A percentile compares a stretch with the other conserved stretches of the same genome.
These are phyloP conservation scores for Sclerotinia spermophila DNA, from an alignment of 2,329 filamentous ascomycete species.

Conservation along the genomic window DNA sequence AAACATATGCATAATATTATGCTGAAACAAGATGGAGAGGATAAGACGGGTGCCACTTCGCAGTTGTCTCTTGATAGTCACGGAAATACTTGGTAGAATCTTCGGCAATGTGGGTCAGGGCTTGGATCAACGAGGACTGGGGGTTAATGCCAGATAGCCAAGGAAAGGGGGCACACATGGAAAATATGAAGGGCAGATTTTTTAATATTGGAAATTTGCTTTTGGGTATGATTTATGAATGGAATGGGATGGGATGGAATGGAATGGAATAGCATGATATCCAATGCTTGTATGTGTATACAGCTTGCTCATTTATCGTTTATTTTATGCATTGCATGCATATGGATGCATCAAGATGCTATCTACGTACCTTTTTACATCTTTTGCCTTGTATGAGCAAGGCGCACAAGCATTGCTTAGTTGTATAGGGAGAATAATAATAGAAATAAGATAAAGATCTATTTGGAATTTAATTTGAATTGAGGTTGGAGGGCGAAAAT, in stretches of 20 bases:
- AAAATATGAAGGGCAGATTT: background rate
- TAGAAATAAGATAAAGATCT: background rate
- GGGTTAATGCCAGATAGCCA: background rate
- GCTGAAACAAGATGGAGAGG: constrained; percentile 24
- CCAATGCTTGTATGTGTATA: background rate
- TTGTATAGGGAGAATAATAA: constrained; percentile 7
- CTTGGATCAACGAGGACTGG: background rate
- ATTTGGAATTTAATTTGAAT: background rate
- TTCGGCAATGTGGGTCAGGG: background rate
- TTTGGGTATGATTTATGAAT: constrained; percentile 4
- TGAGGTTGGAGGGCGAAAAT: background rate
- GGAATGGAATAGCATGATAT: constrained; percentile 9
- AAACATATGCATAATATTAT: constrained; percentile 22
- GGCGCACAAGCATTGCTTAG: background rate
- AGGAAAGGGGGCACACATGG: background rate
- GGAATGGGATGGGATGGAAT: constrained; percentile 1
- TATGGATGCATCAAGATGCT: background rate
- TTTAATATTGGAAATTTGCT: background rate
- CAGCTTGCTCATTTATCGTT: background rate
- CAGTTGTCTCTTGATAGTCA: constrained; percentile 20
- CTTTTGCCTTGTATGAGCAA: background rate
- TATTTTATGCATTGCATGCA: background rate
- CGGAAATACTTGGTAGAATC: constrained; percentile 14
- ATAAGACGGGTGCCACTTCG: background rate
- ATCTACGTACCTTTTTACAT: background rate